These are phyloP conservation scores for Magnusiomyces fungicola DNA, from an alignment of 1,139 yeast genomes.

Conservation along the genomic window DNA sequence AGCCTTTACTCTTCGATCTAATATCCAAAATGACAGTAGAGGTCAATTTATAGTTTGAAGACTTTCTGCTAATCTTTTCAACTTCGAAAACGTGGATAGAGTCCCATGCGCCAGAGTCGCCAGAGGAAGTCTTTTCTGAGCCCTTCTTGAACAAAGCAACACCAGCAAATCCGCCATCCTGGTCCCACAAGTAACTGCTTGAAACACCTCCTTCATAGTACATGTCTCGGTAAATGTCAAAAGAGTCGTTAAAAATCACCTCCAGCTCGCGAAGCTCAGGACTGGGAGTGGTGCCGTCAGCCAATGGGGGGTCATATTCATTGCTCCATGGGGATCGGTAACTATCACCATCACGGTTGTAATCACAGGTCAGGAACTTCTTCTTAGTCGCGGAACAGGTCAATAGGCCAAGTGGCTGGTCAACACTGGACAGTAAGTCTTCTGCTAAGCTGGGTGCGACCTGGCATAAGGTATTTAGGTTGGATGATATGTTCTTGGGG, in stretches of 20 bases:
- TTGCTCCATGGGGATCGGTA: constrained; percentile 91
- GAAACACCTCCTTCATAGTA: constrained; percentile 93
- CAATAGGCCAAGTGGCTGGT: constrained; percentile 63
- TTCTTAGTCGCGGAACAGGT: constrained; percentile 57
- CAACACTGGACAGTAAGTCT: constrained; percentile 80
- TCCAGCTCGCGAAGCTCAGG: constrained; percentile 64
- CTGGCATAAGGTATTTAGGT: constrained; percentile 63
- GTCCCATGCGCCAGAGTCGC: constrained; percentile 65
- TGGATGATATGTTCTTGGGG: constrained; percentile 58
- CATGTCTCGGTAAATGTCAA: constrained; percentile 85
- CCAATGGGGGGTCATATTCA: constrained; percentile 59
- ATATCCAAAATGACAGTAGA: constrained; percentile 82
- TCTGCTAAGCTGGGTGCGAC: constrained; percentile 79
- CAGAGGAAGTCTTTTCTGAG: neutral
- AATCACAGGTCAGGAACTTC: constrained; percentile 79
- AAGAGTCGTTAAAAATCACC: constrained; percentile 76
- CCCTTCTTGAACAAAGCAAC: constrained; percentile 79
- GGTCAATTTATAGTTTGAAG: constrained; percentile 66
- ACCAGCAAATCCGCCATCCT: constrained; percentile 69
- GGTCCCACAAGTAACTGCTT: constrained; percentile 90
- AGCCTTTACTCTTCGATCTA: constrained; percentile 28
- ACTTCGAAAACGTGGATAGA: constrained; percentile 89
- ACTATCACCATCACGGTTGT: constrained; percentile 90
- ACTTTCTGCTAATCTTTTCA: constrained; percentile 38
- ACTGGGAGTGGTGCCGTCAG: constrained; percentile 69